A percentile compares a stretch with the other conserved stretches of the same genome.
Conservation (phyloP, 495 filamentous ascomycete genomes). For the Xylaria castorea region DNA sequence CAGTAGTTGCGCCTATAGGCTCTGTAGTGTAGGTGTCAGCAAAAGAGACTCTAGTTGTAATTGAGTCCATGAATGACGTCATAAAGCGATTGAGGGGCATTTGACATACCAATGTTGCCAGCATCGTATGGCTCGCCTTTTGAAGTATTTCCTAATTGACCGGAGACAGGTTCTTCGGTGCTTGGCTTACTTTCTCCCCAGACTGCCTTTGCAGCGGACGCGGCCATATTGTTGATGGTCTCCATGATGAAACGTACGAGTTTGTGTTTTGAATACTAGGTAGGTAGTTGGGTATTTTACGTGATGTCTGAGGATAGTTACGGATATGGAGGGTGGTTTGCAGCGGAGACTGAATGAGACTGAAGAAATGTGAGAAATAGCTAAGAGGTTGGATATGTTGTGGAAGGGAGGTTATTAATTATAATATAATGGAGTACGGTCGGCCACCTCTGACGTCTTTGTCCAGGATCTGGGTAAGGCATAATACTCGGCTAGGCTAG, state of each 20-base stretch:
- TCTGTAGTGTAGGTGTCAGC: conserved; percentile 29
- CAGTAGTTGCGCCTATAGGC: conserved; percentile 26
- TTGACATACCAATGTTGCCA: conserved; percentile 56
- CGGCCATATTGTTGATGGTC: conserved; percentile 57
- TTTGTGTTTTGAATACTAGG: not conserved
- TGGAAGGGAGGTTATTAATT: conserved; percentile 9
- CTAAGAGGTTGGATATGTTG: not conserved
- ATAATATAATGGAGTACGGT: conserved; percentile 12
- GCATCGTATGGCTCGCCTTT: conserved; percentile 66
- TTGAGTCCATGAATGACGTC: conserved; percentile 21
- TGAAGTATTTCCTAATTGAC: conserved; percentile 57
- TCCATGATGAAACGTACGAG: conserved; percentile 51
- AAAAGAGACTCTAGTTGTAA: not conserved
- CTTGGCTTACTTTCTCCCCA: conserved; percentile 52
- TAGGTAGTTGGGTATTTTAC: not conserved
- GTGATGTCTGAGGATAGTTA: not conserved
- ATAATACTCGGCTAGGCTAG: conserved; percentile 9
- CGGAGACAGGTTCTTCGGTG: conserved; percentile 60
- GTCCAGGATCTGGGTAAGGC: conserved; percentile 1
- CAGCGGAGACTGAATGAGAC: not conserved
- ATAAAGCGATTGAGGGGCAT: not conserved
- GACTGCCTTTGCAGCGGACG: conserved; percentile 55
- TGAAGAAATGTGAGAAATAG: not conserved
- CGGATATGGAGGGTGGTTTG: not conserved
- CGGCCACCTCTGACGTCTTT: conserved; percentile 24